Evolutionary conservation across 1,284 basidiomycete genomes (phyloP).

Genomic region (Fistulinella cinereoalba): DNA sequence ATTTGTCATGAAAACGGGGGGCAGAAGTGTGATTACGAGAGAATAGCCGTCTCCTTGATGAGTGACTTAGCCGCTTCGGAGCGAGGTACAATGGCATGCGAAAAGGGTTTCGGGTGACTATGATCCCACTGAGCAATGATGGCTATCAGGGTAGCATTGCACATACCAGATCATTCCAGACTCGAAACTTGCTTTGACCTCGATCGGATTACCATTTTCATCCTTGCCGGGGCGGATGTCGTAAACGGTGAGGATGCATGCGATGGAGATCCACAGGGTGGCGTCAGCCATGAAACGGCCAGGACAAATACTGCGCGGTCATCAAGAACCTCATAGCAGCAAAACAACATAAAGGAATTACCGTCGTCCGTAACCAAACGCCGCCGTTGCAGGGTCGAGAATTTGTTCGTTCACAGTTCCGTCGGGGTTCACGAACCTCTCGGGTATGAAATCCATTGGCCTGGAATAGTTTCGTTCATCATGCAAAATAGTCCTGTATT

Average conservation of each 20-base stretch:
- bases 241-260: conserved; percentile 46
- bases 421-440: conserved; percentile 39
- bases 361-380: conserved; percentile 51
- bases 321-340: not conserved
- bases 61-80: conserved; percentile 27
- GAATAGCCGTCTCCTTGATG: conserved; percentile 29
- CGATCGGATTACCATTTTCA: conserved; percentile 32
- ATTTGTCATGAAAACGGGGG: not conserved
- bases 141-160: not conserved
- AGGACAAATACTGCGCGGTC: conserved; percentile 42
- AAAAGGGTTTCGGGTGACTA: conserved; percentile 31
- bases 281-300: conserved; percentile 49
- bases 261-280: conserved; percentile 51
- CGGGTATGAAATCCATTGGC: conserved; percentile 44
- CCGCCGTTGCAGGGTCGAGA: conserved; percentile 39
- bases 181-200: conserved; percentile 38
- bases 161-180: conserved; percentile 47
- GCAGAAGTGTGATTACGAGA: conserved; percentile 10
- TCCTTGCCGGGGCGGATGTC: conserved; percentile 39
- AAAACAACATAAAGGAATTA: conserved; percentile 4
- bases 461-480: conserved; percentile 41
- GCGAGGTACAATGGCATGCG: conserved; percentile 36
- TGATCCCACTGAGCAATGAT: conserved; percentile 1
- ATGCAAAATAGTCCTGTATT: conserved; percentile 46
- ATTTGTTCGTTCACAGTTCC: conserved; percentile 35